Percentiles rank a stretch among this genome's conserved stretches.
These are phyloP conservation scores for Pleurozium schreberi DNA, from an alignment of 225 moss, liverwort and hornwort species.

Conservation along the genomic window DNA sequence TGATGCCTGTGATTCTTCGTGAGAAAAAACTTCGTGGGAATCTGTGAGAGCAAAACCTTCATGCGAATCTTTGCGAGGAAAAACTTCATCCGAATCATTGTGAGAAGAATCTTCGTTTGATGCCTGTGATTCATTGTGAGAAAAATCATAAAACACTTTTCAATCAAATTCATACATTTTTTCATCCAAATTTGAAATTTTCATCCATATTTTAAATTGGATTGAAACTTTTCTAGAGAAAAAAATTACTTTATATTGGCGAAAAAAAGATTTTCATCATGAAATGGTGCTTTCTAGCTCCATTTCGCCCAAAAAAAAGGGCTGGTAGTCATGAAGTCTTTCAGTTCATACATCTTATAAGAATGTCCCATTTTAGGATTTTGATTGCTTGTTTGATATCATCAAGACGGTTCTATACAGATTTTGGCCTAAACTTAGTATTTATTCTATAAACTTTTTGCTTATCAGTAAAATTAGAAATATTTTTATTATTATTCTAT, in stretches of 20 bases:
- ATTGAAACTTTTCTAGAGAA: too few relatives aligned
- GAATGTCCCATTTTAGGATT: too few relatives aligned
- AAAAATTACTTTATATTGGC: too few relatives aligned
- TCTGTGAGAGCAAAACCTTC: neutral
- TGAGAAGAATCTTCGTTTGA: neutral
- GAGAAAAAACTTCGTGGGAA: neutral
- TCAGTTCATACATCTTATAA: too few relatives aligned
- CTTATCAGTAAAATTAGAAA: neutral
- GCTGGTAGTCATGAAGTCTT: too few relatives aligned
- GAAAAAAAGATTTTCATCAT: too few relatives aligned
- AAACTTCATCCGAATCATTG: neutral
- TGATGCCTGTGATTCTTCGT: neutral
- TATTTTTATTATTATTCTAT: neutral
- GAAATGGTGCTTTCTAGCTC: too few relatives aligned
- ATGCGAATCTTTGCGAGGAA: neutral
- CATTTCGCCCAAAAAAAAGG: too few relatives aligned
- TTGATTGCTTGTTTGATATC: neutral
- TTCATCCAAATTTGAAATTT: too few relatives aligned
- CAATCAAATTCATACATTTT: too few relatives aligned
- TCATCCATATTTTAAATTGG: too few relatives aligned
- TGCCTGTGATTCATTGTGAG: neutral
- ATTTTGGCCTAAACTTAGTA: neutral
- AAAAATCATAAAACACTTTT: too few relatives aligned
- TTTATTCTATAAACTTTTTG: rapidly evolving
- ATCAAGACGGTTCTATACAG: rapidly evolving